Conservation (phyloP, 2,329 filamentous ascomycete species). For the Endoconidiophora polonica region DNA sequence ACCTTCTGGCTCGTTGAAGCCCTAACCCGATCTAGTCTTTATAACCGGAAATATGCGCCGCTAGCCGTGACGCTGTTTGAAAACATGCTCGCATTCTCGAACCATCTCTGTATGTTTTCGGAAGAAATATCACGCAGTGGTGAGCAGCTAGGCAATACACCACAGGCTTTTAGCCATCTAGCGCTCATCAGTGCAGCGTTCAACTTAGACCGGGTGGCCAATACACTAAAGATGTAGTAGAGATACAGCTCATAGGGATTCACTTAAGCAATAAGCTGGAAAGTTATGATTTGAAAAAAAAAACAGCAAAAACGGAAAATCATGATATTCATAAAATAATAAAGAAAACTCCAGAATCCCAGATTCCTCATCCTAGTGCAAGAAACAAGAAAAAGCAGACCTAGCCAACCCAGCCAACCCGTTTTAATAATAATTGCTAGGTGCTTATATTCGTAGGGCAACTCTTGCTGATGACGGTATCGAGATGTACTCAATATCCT, state of each 20-base stretch:
- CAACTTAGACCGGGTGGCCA: constrained; percentile 43
- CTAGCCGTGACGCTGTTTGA: constrained; percentile 55
- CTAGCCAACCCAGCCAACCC: not conserved
- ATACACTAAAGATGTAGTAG: not conserved
- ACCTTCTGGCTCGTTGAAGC: constrained; percentile 74
- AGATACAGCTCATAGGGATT: not conserved
- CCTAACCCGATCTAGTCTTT: constrained; percentile 49
- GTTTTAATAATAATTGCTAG: not conserved
- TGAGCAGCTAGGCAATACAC: constrained; percentile 65
- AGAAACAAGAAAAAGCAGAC: not conserved
- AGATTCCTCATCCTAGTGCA: not conserved
- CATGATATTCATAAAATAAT: constrained; percentile 7
- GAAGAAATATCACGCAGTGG: constrained; percentile 61
- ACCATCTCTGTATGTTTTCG: constrained; percentile 63
- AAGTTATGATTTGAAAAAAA: not conserved
- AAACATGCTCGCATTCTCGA: constrained; percentile 61
- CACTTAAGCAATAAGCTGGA: not conserved
- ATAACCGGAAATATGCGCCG: constrained; percentile 44
- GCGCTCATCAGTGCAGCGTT: constrained; percentile 63
- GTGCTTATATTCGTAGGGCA: not conserved
- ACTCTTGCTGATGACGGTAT: not conserved
- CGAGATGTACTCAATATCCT: constrained; percentile 12
- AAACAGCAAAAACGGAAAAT: constrained; percentile 2
- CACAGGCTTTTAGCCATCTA: constrained; percentile 63
- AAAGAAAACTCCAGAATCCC: not conserved